phyloP scores from a whole-genome alignment of 345 rosid species.

The Triadica sebifera region DNA sequence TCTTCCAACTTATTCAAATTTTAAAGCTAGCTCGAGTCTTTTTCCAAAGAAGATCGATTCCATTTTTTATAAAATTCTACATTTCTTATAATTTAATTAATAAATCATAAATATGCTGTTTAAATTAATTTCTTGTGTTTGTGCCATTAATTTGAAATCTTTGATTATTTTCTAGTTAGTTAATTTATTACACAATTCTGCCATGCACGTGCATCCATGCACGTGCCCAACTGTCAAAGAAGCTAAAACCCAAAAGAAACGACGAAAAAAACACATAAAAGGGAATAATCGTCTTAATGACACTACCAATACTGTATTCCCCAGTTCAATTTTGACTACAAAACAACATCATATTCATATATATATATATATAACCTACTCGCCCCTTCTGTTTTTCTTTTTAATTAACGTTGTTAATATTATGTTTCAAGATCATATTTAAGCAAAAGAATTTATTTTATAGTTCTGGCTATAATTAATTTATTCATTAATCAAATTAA shows the following conservation, averaged over 20 bases:
- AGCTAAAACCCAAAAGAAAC: conserved; percentile 56
- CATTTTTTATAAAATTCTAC: background rate
- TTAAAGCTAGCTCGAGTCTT: conserved; percentile 1
- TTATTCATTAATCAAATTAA: too few species aligned
- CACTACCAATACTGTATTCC: conserved; percentile 18
- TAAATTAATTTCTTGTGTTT: background rate
- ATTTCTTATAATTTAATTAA: background rate
- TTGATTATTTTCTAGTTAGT: background rate
- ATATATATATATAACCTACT: conserved; percentile 22
- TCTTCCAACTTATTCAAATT: conserved; percentile 15
- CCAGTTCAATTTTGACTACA: conserved; percentile 22
- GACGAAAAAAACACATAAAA: conserved; percentile 53
- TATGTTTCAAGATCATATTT: background rate
- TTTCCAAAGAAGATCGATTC: conserved; percentile 13
- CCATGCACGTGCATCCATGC: conserved; percentile 47
- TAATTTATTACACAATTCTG: conserved; percentile 24
- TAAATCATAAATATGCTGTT: background rate
- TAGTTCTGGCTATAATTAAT: too few species aligned
- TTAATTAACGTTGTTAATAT: background rate
- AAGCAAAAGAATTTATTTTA: too few species aligned
- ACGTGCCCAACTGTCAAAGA: conserved; percentile 56
- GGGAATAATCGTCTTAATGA: conserved; percentile 60
- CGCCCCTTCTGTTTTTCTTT: background rate
- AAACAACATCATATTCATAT: background rate
- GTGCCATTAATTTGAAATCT: background rate